Evolutionary conservation across 805 yeast genomes (phyloP).

Genomic region (Cyberlindnera xylosilytica): DNA sequence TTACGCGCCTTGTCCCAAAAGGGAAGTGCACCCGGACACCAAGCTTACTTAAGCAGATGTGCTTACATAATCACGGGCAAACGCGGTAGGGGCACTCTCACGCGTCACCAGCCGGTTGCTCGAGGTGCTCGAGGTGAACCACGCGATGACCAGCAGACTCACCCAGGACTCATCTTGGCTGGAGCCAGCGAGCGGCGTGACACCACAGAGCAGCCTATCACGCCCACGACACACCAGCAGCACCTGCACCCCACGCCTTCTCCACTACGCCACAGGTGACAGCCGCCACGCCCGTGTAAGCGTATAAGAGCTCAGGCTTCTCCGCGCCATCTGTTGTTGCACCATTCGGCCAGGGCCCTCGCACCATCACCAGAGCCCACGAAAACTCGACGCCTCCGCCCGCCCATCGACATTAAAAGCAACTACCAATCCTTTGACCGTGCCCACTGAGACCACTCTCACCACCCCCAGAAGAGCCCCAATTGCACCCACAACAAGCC

Average conservation of each 20-base stretch:
- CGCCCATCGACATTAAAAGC: neutral
- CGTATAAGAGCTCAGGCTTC: neutral
- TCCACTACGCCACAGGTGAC: neutral
- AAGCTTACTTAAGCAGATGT: too few relatives aligned
- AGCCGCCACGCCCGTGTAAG: neutral
- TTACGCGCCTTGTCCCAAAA: neutral
- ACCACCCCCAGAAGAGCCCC: too few relatives aligned
- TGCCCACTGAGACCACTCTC: too few relatives aligned
- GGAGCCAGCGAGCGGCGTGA: neutral
- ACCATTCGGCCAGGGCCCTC: neutral
- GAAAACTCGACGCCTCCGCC: neutral
- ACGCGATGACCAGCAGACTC: constrained; percentile 9
- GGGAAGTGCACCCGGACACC: constrained; percentile 1
- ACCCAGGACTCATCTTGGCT: neutral
- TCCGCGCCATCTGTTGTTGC: neutral
- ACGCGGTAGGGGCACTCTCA: too few relatives aligned
- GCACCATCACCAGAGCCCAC: constrained; percentile 5
- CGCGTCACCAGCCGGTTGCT: constrained; percentile 1
- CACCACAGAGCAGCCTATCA: too few relatives aligned
- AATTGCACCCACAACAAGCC: too few relatives aligned
- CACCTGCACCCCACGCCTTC: too few relatives aligned
- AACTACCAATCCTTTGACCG: too few relatives aligned
- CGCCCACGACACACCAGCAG: too few relatives aligned
- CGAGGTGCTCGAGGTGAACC: constrained; percentile 12
- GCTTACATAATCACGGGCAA: too few relatives aligned